Base-by-base conservation (phyloP, 1,284 basidiomycete species). In the Amylostereum chailletii region DNA sequence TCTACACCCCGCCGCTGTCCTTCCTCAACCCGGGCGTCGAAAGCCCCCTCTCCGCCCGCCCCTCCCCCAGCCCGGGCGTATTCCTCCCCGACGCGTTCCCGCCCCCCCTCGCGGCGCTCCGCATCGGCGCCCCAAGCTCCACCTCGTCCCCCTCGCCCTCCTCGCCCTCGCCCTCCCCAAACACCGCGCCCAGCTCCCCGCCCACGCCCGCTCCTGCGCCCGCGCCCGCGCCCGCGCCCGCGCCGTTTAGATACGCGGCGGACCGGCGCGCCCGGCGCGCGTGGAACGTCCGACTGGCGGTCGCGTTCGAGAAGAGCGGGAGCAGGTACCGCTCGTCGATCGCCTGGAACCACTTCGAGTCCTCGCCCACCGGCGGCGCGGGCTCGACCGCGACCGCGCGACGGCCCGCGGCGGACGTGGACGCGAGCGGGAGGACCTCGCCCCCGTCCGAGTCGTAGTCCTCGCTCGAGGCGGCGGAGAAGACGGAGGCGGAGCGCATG, bases 281-380 rank as follows among this genome's bases (percentile, higher is more conserved):
- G 57, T 93, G 84, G 73, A 92, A 92, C 49, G 87, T 84, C 55
- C 91, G 75, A 52, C 88, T 90, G 9, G 92, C 91, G 0, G 92
- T 94, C 6, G 88, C 88, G 64, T 98, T 98, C 51, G 90, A 93
- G 70, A 99, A 99, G 39, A 97, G 71, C 10, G 95, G 96, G 2
- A 98, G 68, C 11, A 99, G 74, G 65, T 97, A 99, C 52, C 93
- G 79, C 67, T 99, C 93, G 67, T 99, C 95, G 42, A 99, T 71
- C 33, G 86, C 77, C 57, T 94, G 94, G 81, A 99, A 99, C 94
- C 95, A 98, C 65, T 94, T 90, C 10, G 83, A 80, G 41, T 86
- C 85, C 50, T 83, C 81, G 4, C 62, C 66, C 4, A 63, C 57
- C 9, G 46, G 53, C 30, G 56, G 56, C 49, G 47, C 31, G 5